Percentiles rank a stretch among this genome's conserved stretches.
Evolutionary conservation across 2,329 filamentous ascomycete genomes (phyloP).

Genomic region (Botrytis elliptica): DNA sequence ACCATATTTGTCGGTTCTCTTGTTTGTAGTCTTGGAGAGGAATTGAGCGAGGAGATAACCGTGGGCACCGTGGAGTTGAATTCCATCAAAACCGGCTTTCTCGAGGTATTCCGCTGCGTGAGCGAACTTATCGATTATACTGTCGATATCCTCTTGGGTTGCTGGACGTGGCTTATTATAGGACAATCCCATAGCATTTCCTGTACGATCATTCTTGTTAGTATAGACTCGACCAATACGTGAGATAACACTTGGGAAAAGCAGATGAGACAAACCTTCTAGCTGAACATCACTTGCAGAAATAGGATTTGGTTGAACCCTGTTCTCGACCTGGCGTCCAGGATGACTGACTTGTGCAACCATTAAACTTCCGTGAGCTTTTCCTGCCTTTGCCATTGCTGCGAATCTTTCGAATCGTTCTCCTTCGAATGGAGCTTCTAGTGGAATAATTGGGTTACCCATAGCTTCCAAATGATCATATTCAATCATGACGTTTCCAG

Average conservation of each 20-base stretch:
- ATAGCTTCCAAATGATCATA: constrained; percentile 56
- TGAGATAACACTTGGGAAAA: not conserved
- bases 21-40: constrained; percentile 35
- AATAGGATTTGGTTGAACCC: constrained; percentile 42
- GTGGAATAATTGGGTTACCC: constrained; percentile 60
- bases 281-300: constrained; percentile 44
- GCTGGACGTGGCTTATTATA: constrained; percentile 56
- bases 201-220: constrained; percentile 19
- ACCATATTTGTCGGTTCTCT: constrained; percentile 38
- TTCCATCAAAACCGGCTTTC: constrained; percentile 58
- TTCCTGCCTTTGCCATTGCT: constrained; percentile 53
- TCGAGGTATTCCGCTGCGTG: constrained; percentile 61
- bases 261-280: constrained; percentile 30
- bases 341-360: constrained; percentile 63
- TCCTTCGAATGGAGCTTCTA: constrained; percentile 50
- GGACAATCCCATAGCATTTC: constrained; percentile 45
- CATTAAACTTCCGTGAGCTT: constrained; percentile 57
- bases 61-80: constrained; percentile 40
- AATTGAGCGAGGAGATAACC: constrained; percentile 40
- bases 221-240: too few species aligned
- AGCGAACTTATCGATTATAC: constrained; percentile 59
- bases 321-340: constrained; percentile 45
- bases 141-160: constrained; percentile 53
- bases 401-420: constrained; percentile 60
- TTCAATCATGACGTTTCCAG: constrained; percentile 65